These are phyloP conservation scores for Colletotrichum agaves DNA, from an alignment of 2,329 filamentous ascomycete species.

Conservation along the genomic window DNA sequence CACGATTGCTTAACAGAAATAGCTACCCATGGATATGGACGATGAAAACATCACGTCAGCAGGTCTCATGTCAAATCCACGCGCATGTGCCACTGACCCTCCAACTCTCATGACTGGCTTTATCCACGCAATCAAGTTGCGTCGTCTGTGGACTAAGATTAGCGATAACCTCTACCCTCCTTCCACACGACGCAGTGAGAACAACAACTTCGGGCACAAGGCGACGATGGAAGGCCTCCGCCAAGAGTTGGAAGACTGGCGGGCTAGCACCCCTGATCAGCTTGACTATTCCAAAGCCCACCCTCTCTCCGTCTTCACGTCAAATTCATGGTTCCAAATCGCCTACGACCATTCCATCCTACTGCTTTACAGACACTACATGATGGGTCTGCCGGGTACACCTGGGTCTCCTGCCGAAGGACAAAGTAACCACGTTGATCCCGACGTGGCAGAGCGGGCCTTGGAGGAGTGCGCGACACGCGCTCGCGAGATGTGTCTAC, in stretches of 20 bases:
- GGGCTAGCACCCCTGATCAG: conserved; percentile 40
- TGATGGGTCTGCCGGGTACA: conserved; percentile 21
- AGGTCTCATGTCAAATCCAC: conserved; percentile 40
- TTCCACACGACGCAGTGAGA: conserved; percentile 2
- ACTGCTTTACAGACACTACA: conserved; percentile 48
- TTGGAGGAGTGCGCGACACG: conserved; percentile 29
- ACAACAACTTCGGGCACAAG: background rate
- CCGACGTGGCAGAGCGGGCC: conserved; percentile 28
- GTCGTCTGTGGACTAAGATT: conserved; percentile 45
- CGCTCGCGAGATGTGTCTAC: conserved; percentile 47
- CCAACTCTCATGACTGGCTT: conserved; percentile 45
- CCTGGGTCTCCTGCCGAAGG: background rate
- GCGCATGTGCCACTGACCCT: conserved; percentile 28
- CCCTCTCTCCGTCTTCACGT: conserved; percentile 48
- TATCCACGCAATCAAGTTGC: conserved; percentile 45
- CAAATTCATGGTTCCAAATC: conserved; percentile 50
- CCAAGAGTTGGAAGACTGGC: conserved; percentile 40
- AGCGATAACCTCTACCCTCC: conserved; percentile 41
- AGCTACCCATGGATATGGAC: conserved; percentile 46
- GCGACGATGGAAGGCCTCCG: background rate
- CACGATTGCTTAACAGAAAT: background rate
- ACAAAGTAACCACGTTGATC: background rate
- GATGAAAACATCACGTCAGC: conserved; percentile 42
- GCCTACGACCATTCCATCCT: conserved; percentile 53
- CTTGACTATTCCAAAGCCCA: conserved; percentile 36